phyloP scores from a whole-genome alignment of 345 rosid species.

The Bruguiera parviflora region DNA sequence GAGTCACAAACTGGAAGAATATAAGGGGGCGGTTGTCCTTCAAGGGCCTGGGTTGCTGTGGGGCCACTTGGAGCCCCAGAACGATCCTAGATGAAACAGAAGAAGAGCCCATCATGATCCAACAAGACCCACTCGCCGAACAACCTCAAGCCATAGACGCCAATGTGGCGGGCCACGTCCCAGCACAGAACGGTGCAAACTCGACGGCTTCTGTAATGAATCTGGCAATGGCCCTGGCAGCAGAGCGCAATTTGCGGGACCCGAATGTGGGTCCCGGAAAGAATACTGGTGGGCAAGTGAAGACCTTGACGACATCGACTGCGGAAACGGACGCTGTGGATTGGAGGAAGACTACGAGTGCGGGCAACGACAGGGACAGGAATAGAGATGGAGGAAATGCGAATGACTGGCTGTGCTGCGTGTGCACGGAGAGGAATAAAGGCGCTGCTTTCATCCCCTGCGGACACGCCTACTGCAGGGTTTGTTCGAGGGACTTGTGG shows the following conservation, averaged over 20 bases:
- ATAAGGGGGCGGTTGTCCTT: constrained; percentile 62
- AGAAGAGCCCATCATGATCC: constrained; percentile 12
- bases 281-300: constrained; percentile 20
- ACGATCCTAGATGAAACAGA: constrained; percentile 24
- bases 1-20: constrained; percentile 48
- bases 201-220: constrained; percentile 36
- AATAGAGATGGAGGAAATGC: constrained; percentile 13
- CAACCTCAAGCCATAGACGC: neutral
- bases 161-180: neutral
- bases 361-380: neutral
- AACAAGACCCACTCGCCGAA: constrained; percentile 1
- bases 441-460: constrained; percentile 95
- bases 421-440: constrained; percentile 87
- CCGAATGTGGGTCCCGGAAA: constrained; percentile 12
- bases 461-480: constrained; percentile 78
- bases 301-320: constrained; percentile 68
- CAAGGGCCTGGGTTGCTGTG: constrained; percentile 65
- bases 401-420: constrained; percentile 65
- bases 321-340: constrained; percentile 69
- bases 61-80: constrained; percentile 38
- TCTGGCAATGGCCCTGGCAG: constrained; percentile 75
- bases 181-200: neutral
- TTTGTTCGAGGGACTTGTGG: constrained; percentile 73
- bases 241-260: constrained; percentile 50
- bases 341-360: constrained; percentile 13